Evolutionary conservation across 805 yeast species (phyloP).

Genomic region (Teunomyces pallodes): DNA sequence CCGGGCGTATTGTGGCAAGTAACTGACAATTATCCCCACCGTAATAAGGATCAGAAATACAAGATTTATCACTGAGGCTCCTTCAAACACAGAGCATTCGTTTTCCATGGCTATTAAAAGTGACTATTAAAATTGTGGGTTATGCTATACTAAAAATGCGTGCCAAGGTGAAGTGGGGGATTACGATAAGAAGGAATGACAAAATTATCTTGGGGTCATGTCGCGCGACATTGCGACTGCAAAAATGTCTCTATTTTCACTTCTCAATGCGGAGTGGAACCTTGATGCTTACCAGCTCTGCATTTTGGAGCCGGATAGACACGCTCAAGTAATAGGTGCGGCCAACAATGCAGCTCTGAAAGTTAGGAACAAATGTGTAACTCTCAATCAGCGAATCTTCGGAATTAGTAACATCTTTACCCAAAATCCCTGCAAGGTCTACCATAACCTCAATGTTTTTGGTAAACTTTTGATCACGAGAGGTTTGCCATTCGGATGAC

Average conservation of each 20-base stretch:
- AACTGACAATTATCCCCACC: constrained; percentile 65
- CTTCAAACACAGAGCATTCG: constrained; percentile 42
- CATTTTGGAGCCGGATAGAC: constrained; percentile 16
- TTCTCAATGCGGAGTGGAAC: constrained; percentile 17
- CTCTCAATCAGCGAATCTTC: constrained; percentile 15
- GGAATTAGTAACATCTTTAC: constrained; percentile 9
- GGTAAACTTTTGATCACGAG: background rate
- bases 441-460: constrained; percentile 5
- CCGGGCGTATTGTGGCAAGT: constrained; percentile 70
- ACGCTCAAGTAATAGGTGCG: constrained; percentile 22
- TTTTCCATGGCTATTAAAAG: background rate
- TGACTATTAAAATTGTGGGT: too few species aligned
- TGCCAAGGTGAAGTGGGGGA: background rate
- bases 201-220: background rate
- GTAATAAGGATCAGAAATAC: constrained; percentile 53
- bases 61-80: constrained; percentile 52
- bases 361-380: constrained; percentile 22
- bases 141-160: too few species aligned
- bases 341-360: constrained; percentile 28
- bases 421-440: constrained; percentile 12
- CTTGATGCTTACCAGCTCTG: constrained; percentile 17
- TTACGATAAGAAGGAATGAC: background rate
- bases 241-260: background rate
- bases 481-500: background rate
- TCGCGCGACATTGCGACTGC: background rate